phyloP scores from a whole-genome alignment of 768 basidiomycete species.

The Calvatia gigantea region DNA sequence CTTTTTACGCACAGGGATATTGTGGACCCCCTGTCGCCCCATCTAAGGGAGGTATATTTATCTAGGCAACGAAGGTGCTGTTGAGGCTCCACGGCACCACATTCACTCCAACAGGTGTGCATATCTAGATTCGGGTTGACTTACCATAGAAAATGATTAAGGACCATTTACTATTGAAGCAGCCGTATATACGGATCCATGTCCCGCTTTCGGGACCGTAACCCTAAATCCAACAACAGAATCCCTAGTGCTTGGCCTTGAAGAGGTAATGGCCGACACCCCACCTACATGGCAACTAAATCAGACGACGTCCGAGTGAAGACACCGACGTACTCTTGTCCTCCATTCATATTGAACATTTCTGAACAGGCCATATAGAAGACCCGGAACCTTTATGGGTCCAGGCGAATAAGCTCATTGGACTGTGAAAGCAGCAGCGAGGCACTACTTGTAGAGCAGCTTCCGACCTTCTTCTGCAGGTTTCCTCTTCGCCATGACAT shows the following conservation, averaged over 20 bases:
- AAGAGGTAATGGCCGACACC: conserved; percentile 57
- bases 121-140: not conserved
- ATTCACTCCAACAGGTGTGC: not conserved
- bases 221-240: too few relatives aligned
- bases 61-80: conserved; percentile 5
- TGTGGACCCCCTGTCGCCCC: conserved; percentile 63
- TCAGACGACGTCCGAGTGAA: too few relatives aligned
- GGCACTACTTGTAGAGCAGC: conserved; percentile 48
- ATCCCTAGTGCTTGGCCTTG: conserved; percentile 20
- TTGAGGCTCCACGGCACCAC: conserved; percentile 4
- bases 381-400: conserved; percentile 50
- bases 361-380: conserved; percentile 74
- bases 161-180: not conserved
- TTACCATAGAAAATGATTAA: not conserved
- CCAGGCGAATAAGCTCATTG: not conserved
- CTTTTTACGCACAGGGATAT: conserved; percentile 72
- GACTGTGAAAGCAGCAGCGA: not conserved
- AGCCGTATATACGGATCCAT: not conserved
- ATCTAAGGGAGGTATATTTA: conserved; percentile 41
- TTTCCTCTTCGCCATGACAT: conserved; percentile 45
- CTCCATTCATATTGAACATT: conserved; percentile 57
- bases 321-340: conserved; percentile 49
- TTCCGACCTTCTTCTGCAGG: conserved; percentile 49
- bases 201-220: too few relatives aligned
- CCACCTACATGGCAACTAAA: conserved; percentile 34